Base-by-base conservation (phyloP, 225 moss, liverwort and hornwort genomes). In the Sphagnum tenellum region DNA sequence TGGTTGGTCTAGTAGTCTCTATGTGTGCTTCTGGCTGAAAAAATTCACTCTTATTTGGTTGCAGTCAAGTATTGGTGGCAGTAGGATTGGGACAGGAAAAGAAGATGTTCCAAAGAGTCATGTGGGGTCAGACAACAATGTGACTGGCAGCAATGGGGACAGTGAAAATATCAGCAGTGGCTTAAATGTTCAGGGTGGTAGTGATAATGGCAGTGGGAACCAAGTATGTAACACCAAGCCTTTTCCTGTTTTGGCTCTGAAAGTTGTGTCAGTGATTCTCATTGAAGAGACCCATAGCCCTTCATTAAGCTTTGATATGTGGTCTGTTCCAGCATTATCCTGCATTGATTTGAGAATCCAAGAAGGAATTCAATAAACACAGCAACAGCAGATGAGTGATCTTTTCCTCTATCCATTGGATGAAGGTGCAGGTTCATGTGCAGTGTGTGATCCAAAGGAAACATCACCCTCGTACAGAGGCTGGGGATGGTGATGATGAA, bases 171-270 rank as follows among this genome's bases (percentile, higher is more conserved):
- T 81, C 48, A 83, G 86, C 74, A 87, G 89, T 53, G 86, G 52
- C 52, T 52, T 52, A 9, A 52, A 52, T 52, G 52, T 52, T 6
- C 52, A 52, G 52, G 7, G 52, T 6, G 91, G 91, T 29, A 94
- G 94, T 51, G 94, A 94, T 67, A 91, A 90, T 70, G 92, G 83
- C 44, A 93, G 89, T 69, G 98, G 90, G 69, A 98, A 90, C 57
- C 92, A 89, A 67, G 92, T 93, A 72, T 74, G 86, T 53, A 9
- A 4, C 44, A 13, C 29, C 8, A 29, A 4, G 4, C 6, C 45
- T 13, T 10, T 7, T 8, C 7, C 7, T 5, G 6, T 52, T 52
- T 6, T 52, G 52, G 6, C 52, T 52, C 52, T 52, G 29, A 29
- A 29, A 29, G 29, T 52, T 52, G 9, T 52, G 7, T 52, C 9